Base-by-base conservation (phyloP, 208 protist species). In the Leishmania gerbilli region DNA sequence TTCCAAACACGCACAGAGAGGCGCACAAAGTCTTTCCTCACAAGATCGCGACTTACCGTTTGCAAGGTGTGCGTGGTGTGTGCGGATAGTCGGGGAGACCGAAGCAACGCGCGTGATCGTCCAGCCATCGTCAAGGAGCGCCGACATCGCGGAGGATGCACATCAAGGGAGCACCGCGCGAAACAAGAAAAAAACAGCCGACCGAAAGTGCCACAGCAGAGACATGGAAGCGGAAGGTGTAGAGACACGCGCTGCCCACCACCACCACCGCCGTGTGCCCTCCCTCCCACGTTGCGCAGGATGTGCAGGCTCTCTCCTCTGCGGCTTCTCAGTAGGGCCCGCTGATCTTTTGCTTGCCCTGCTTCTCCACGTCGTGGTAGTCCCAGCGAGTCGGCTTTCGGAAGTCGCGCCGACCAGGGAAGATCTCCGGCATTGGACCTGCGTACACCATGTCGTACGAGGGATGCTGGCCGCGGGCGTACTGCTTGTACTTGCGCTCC, bases 391-490 rank as follows among this genome's bases (percentile, higher is more conserved):
- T 98, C 13, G 93, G 93, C 82, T 96, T 96, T 65, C 95, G 80
- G 84, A 96, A 98, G 88, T 98, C 87, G 79, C 91, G 88, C 37
- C 93, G 91, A 21, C 84, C 92, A 5, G 95, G 95, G 79, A 98
- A 98, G 88, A 98, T 98, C 90, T 96, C 92, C 40, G 95, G 95
- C 92, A 97, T 96, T 37, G 95, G 95, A 2, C 95, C 95, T 8
- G 95, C 95, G 79, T 98, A 98, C 78, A 92, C 89, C 93, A 97
- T 97, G 79, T 98, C 95, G 84, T 98, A 98, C 62, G 91, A 95
- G 72, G 95, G 95, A 79, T 98, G 95, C 88, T 96, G 93, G 7
- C 95, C 95, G 31, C 95, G 92, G 24, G 93, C 92, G 84, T 98
- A 98, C 83, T 98, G 92, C 80, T 90, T 90, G 86, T 98, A 98